A percentile compares a stretch with the other conserved stretches of the same genome.
Conservation (phyloP, 2,329 filamentous ascomycete species). For the Aspergillus amoenus region DNA sequence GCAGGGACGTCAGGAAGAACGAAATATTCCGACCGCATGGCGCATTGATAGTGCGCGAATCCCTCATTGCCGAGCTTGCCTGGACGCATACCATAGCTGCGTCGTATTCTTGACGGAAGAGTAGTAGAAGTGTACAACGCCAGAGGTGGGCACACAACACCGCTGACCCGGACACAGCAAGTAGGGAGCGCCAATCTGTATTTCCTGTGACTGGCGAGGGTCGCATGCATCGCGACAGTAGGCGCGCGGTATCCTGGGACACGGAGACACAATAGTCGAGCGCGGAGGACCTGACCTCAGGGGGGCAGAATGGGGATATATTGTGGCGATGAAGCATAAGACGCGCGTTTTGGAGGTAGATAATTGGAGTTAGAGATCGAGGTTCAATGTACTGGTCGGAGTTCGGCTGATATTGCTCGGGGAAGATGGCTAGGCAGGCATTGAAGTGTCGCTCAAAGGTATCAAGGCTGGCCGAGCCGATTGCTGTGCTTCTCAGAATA, state of each 20-base stretch:
- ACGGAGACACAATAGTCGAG: slow-evolving; percentile 74
- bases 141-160: slow-evolving; percentile 82
- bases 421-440: slow-evolving; percentile 72
- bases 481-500: slow-evolving; percentile 65
- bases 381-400: slow-evolving; percentile 70
- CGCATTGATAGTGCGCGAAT: slow-evolving; percentile 68
- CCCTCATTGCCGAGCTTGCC: slow-evolving; percentile 68
- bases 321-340: slow-evolving; percentile 88
- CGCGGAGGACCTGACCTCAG: slow-evolving; percentile 66
- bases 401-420: slow-evolving; percentile 68
- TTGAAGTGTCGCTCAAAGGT: slow-evolving; percentile 79
- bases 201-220: slow-evolving; percentile 27
- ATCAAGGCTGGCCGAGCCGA: slow-evolving; percentile 68
- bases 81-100: slow-evolving; percentile 72
- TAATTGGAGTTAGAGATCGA: slow-evolving; percentile 69
- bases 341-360: slow-evolving; percentile 79
- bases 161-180: slow-evolving; percentile 68
- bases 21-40: slow-evolving; percentile 78
- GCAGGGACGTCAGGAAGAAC: slow-evolving; percentile 73
- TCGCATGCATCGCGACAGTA: slow-evolving; percentile 67
- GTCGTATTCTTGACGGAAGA: slow-evolving; percentile 71
- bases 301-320: slow-evolving; percentile 68
- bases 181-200: slow-evolving; percentile 53
- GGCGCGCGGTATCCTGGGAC: slow-evolving; percentile 73
- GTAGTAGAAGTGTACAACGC: slow-evolving; percentile 77